Base-by-base conservation (phyloP, 768 basidiomycete genomes). In the Lentinula guzmanii region DNA sequence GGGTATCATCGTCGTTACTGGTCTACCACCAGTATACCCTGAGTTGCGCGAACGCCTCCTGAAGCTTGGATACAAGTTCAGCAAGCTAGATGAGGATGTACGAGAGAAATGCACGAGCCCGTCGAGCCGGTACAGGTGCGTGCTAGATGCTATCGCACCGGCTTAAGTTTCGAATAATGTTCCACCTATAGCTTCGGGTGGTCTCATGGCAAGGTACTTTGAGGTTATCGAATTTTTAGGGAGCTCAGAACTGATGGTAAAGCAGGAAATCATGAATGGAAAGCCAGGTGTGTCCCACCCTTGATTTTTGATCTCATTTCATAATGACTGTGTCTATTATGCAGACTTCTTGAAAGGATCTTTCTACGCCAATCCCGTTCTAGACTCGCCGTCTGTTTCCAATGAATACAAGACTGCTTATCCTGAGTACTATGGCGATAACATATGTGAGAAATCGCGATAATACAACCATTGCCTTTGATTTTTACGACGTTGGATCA, bases 191-290 rank as follows among this genome's bases (percentile, higher is more conserved):
- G 89, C 70, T 98, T 95, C 72, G 96, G 96, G n/a, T 98, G 96
- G 96, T 92, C 90, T 48, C 92, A 96, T 74, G 96, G 96, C 59
- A 97, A 98, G 81, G 90, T 86, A 66, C 56, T 70, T 51, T 45
- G 24, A 21, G 41, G 8, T 56, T 37, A 15, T 5, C 33, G 9
- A 21, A 24, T 28, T n/a, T 16, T 24, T 43, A 3, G 24, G 15
- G 7, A 28, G n/a, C 39, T 13, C 6, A 13, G n/a, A 6, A 54
- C 11, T 55, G 11, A 55, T 5, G 9, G 53, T 43, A 42, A 15
- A 13, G 33, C 59, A 92, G 86, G 96, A 98, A 80, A 85, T 95
- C 51, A 97, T 98, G 95, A 98, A 98, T 68, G 95, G 95, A 34
- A 88, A 85, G 66, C 91, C 89, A 65, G 91, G 89, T 83, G 62